Conservation (phyloP, 495 filamentous ascomycete genomes). For the Annulohypoxylon moriforme region DNA sequence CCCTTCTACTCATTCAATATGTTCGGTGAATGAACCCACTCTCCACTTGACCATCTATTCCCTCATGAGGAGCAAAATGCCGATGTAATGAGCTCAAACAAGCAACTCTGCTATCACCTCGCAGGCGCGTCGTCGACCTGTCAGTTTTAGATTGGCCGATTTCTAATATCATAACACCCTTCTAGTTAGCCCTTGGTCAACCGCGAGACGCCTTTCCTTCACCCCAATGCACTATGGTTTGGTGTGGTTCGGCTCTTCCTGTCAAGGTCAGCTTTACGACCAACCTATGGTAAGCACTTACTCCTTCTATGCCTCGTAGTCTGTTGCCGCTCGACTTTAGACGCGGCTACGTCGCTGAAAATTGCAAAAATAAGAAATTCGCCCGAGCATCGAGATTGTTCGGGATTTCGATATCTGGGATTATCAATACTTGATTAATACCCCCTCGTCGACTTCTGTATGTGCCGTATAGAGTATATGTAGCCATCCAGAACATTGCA, state of each 20-base stretch:
- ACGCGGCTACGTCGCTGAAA: slow-evolving; percentile 31
- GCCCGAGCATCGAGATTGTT: neutral
- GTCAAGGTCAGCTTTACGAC: slow-evolving; percentile 1
- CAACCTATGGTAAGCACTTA: slow-evolving; percentile 21
- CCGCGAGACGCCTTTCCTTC: slow-evolving; percentile 10
- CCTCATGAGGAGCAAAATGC: slow-evolving; percentile 7
- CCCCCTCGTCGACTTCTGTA: neutral
- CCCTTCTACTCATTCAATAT: neutral
- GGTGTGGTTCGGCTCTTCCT: slow-evolving; percentile 21
- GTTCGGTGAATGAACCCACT: slow-evolving; percentile 6
- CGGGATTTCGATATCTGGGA: neutral
- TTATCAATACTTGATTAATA: neutral
- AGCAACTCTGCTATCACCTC: slow-evolving; percentile 15
- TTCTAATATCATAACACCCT: slow-evolving; percentile 2
- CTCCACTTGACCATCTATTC: neutral
- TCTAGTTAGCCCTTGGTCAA: slow-evolving; percentile 8
- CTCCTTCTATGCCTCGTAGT: slow-evolving; percentile 6
- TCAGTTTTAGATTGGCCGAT: slow-evolving; percentile 25
- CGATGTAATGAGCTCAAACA: slow-evolving; percentile 4
- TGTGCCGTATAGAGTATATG: neutral
- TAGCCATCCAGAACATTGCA: neutral
- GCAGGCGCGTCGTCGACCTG: slow-evolving; percentile 11
- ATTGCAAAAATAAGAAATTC: slow-evolving; percentile 4
- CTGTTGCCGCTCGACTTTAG: neutral
- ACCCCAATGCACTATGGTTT: slow-evolving; percentile 5